Evolutionary conservation across 768 basidiomycete genomes (phyloP).

Genomic region (Rhizopogon salebrosus): DNA sequence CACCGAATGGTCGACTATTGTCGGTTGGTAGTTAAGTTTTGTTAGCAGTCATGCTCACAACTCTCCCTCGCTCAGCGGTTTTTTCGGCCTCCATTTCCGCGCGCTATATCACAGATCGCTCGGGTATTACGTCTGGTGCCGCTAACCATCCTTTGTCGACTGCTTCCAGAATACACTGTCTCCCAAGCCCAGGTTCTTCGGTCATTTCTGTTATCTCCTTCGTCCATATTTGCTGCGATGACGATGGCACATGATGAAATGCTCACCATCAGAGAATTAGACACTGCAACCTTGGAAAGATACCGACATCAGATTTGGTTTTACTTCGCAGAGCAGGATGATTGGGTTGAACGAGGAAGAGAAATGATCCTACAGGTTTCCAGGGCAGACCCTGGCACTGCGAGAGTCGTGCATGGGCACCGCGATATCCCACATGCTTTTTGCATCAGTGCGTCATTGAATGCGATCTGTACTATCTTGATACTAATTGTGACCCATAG

Average conservation of each 20-base stretch:
- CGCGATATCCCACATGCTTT: slow-evolving; percentile 64
- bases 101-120: slow-evolving; percentile 41
- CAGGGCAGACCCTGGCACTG: slow-evolving; percentile 25
- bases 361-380: slow-evolving; percentile 37
- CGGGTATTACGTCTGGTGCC: slow-evolving; percentile 34
- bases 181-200: slow-evolving; percentile 41
- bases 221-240: slow-evolving; percentile 47
- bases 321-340: slow-evolving; percentile 59
- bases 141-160: slow-evolving; percentile 35
- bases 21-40: slow-evolving; percentile 38
- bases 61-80: slow-evolving; percentile 31
- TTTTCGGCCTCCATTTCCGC: slow-evolving; percentile 42
- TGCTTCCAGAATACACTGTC: slow-evolving; percentile 49
- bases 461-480: background rate
- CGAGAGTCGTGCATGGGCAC: slow-evolving; percentile 39
- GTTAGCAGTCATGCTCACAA: background rate
- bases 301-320: slow-evolving; percentile 39
- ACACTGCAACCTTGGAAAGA: slow-evolving; percentile 37
- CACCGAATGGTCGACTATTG: slow-evolving; percentile 58
- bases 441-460: slow-evolving; percentile 53
- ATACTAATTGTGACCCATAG: slow-evolving; percentile 23
- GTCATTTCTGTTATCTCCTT: slow-evolving; percentile 46
- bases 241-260: slow-evolving; percentile 69
- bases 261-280: slow-evolving; percentile 49
- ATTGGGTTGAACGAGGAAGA: slow-evolving; percentile 64